phyloP scores from a whole-genome alignment of 495 filamentous ascomycete genomes.

The Penicillium simplicissimum region DNA sequence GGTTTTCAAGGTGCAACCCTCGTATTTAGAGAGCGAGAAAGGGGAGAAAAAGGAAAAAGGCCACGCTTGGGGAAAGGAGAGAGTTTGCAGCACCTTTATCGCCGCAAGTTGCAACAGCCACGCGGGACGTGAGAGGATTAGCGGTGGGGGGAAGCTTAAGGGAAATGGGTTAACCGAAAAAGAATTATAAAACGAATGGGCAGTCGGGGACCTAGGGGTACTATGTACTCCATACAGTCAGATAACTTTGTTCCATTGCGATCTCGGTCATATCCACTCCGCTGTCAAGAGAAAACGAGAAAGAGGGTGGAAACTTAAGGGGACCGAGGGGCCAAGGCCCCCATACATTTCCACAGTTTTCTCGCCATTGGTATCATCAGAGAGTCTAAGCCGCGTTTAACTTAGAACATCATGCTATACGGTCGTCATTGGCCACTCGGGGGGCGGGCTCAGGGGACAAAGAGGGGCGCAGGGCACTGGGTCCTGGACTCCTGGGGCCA shows the following conservation, averaged over 20 bases:
- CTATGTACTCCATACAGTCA: too few species aligned
- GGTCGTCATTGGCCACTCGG: conserved; percentile 23
- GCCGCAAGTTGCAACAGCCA: conserved; percentile 2
- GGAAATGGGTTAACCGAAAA: conserved; percentile 1
- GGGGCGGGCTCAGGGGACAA: conserved; percentile 16
- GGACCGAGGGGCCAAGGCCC: neutral
- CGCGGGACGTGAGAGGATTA: neutral
- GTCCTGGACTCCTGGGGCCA: neutral
- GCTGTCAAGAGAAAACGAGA: conserved; percentile 5
- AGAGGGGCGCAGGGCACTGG: neutral
- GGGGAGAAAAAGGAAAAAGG: conserved; percentile 2
- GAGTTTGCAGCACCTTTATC: neutral
- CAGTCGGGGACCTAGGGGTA: too few species aligned
- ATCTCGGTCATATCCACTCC: conserved; percentile 8
- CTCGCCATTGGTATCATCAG: conserved; percentile 7
- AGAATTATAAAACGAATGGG: conserved; percentile 1
- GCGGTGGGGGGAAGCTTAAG: neutral
- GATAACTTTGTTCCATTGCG: neutral
- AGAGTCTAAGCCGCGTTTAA: conserved; percentile 17
- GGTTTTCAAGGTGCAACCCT: neutral
- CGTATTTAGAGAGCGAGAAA: neutral
- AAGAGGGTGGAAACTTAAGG: neutral
- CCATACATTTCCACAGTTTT: conserved; percentile 1
- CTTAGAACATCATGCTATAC: conserved; percentile 12
- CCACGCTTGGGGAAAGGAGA: conserved; percentile 1